A percentile compares a stretch with the other conserved stretches of the same genome.
These are phyloP conservation scores for Alternaria longipes DNA, from an alignment of 2,329 filamentous ascomycete species.

Conservation along the genomic window DNA sequence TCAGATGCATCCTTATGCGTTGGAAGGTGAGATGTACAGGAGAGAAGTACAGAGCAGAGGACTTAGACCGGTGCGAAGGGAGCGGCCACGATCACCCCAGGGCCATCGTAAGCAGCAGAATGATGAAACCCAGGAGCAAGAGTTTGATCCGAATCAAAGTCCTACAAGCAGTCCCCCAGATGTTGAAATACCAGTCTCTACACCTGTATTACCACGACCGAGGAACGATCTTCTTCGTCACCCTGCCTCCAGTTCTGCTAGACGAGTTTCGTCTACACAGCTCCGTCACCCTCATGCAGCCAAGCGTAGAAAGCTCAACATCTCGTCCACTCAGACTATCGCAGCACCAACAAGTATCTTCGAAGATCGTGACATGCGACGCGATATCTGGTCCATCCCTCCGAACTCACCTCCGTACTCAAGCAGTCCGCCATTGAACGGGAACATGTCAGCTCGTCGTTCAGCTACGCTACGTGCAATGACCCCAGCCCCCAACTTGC, in stretches of 20 bases:
- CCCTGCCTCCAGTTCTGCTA: constrained; percentile 5
- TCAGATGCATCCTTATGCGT: constrained; percentile 59
- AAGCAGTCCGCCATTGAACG: constrained; percentile 37
- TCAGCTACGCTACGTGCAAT: constrained; percentile 7
- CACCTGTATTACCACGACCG: constrained; percentile 23
- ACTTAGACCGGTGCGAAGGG: constrained; percentile 53
- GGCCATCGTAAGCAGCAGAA: constrained; percentile 25
- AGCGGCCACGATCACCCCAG: constrained; percentile 39
- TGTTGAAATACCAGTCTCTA: constrained; percentile 36
- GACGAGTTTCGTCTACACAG: constrained; percentile 23
- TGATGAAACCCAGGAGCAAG: constrained; percentile 44
- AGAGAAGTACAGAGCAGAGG: constrained; percentile 55
- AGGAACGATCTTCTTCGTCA: constrained; percentile 16
- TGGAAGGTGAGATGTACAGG: constrained; percentile 57
- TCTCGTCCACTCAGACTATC: constrained; percentile 20
- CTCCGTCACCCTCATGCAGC: constrained; percentile 23
- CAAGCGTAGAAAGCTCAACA: constrained; percentile 36
- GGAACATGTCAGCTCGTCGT: constrained; percentile 14
- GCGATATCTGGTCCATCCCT: constrained; percentile 51
- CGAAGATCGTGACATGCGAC: constrained; percentile 10
- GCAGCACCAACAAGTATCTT: constrained; percentile 19
- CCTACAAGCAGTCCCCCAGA: constrained; percentile 36
- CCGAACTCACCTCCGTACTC: constrained; percentile 56
- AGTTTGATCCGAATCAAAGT: constrained; percentile 39
- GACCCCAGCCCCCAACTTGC: constrained; percentile 31